Evolutionary conservation across 164 flowering plant genomes (phyloP).

Genomic region (Brasenia schreberi): DNA sequence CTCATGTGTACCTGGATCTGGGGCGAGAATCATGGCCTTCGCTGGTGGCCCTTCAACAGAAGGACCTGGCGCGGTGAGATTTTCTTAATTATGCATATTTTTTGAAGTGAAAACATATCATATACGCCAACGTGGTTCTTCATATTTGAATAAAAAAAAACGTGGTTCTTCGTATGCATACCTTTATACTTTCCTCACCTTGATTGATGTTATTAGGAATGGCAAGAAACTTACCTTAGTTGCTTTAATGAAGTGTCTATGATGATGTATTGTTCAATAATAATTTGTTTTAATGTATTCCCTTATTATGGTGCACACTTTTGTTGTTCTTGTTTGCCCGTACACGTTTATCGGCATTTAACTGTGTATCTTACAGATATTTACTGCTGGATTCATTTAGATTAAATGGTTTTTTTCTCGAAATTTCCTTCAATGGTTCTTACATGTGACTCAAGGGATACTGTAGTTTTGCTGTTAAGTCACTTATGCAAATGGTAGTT

Average conservation of each 20-base stretch:
- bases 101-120: background rate
- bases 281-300: too few relatives aligned
- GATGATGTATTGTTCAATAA: background rate
- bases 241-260: background rate
- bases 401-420: too few relatives aligned
- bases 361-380: too few relatives aligned
- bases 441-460: too few relatives aligned
- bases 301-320: background rate
- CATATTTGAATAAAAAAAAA: background rate
- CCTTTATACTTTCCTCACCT: background rate
- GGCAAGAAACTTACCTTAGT: background rate
- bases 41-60: constrained; percentile 94
- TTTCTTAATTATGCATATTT: background rate
- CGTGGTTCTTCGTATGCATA: background rate
- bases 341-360: too few relatives aligned
- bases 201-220: background rate
- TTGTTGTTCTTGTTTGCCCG: background rate
- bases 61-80: constrained; percentile 83
- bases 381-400: too few relatives aligned
- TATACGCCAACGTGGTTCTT: background rate
- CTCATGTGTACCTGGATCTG: constrained; percentile 91
- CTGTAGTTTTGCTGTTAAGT: too few relatives aligned
- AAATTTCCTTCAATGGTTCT: too few relatives aligned
- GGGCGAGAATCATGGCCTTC: constrained; percentile 92
- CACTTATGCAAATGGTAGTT: too few relatives aligned